A percentile compares a stretch with the other conserved stretches of the same genome.
These are phyloP conservation scores for Colletotrichum sp. DNA, from an alignment of 2,329 filamentous ascomycete species.

Conservation along the genomic window DNA sequence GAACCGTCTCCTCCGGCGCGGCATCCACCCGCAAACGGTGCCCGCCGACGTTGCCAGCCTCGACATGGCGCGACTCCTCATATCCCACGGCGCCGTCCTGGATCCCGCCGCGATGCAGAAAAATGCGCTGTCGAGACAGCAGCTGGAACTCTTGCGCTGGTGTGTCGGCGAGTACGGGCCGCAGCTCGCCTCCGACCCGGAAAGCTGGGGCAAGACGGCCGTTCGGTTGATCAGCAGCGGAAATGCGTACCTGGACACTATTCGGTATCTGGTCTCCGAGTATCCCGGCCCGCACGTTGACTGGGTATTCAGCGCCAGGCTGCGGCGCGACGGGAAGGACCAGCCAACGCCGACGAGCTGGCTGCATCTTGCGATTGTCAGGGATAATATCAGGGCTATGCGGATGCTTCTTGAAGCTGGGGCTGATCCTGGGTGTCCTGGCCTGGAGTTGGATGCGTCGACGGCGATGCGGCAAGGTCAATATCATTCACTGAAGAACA, in stretches of 20 bases:
- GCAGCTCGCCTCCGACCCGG: neutral
- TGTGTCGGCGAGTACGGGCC: neutral
- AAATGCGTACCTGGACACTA: neutral
- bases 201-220: neutral
- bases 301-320: neutral
- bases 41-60: neutral
- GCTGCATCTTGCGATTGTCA: neutral
- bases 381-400: neutral
- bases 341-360: neutral
- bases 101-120: neutral
- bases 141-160: neutral
- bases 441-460: neutral
- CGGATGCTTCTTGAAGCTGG: neutral
- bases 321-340: neutral
- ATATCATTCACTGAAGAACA: neutral
- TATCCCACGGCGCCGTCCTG: neutral
- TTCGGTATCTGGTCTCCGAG: neutral
- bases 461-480: neutral
- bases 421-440: neutral
- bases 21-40: neutral
- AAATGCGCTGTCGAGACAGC: neutral
- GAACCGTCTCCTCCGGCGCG: neutral
- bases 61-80: neutral
- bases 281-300: neutral
- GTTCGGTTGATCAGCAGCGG: neutral